Evolutionary conservation across 352 stramenopile species (phyloP).

Genomic region (Phytopythium chamaehyphon): DNA sequence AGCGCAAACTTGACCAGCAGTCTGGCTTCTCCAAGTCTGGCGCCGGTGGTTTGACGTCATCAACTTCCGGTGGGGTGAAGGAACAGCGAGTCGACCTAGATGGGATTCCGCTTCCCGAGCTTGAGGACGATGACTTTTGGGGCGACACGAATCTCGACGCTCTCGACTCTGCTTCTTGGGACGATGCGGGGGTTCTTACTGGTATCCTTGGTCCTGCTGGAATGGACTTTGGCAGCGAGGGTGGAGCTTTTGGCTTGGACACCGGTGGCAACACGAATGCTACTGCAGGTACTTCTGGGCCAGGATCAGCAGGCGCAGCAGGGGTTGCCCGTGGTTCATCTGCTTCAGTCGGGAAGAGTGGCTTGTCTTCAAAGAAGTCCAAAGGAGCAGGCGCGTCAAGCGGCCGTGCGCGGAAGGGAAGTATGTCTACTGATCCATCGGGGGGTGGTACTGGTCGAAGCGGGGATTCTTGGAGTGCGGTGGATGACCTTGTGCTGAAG

Average conservation of each 20-base stretch:
- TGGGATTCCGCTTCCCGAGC: conserved; percentile 67
- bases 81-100: conserved; percentile 75
- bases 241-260: background rate
- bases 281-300: no score
- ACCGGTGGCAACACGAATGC: background rate
- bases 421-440: conserved; percentile 30
- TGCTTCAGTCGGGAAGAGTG: conserved; percentile 11
- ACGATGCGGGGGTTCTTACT: conserved; percentile 67
- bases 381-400: conserved; percentile 26
- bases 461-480: conserved; percentile 42
- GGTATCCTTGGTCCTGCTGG: conserved; percentile 41
- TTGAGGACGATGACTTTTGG: conserved; percentile 85
- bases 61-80: conserved; percentile 15
- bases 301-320: no score
- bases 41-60: conserved; percentile 1
- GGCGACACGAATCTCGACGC: conserved; percentile 84
- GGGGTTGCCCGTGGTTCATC: background rate
- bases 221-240: background rate
- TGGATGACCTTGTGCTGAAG: conserved; percentile 77
- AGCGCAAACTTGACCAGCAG: conserved; percentile 68
- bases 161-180: conserved; percentile 78
- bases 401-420: conserved; percentile 49
- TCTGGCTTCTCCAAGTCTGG: conserved; percentile 18
- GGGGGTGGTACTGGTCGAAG: conserved; percentile 3
- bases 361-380: conserved; percentile 43